These are phyloP conservation scores for Coemansia interrupta DNA, from an alignment of 192 early-diverging fungal genomes.

Conservation along the genomic window DNA sequence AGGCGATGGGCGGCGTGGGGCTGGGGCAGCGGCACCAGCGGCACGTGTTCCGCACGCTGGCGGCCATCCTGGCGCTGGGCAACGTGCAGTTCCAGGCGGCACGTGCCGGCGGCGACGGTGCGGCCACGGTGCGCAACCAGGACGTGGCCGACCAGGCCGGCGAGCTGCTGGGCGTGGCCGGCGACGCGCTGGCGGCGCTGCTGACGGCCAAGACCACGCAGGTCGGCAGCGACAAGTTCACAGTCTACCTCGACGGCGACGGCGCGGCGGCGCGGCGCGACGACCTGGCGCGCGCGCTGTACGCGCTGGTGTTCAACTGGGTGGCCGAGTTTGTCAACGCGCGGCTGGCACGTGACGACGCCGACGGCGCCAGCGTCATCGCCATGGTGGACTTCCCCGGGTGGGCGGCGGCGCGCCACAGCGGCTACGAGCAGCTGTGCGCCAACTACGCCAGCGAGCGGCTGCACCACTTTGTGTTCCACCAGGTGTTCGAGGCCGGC, in stretches of 20 bases:
- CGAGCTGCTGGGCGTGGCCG: conserved; percentile 75
- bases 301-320: conserved; percentile 84
- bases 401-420: conserved; percentile 53
- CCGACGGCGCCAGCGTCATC: conserved; percentile 64
- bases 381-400: conserved; percentile 86
- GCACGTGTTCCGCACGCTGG: conserved; percentile 80
- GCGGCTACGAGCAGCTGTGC: conserved; percentile 62
- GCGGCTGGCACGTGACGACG: conserved; percentile 67
- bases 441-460: conserved; percentile 89
- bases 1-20: conserved; percentile 81
- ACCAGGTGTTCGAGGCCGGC: conserved; percentile 69
- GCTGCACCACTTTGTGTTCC: conserved; percentile 70
- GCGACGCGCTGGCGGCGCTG: conserved; percentile 66
- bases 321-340: conserved; percentile 80
- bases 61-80: conserved; percentile 82
- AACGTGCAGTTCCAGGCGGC: conserved; percentile 82
- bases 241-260: conserved; percentile 72
- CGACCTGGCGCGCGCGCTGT: conserved; percentile 68
- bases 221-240: conserved; percentile 78
- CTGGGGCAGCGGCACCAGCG: conserved; percentile 76
- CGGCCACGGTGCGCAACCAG: conserved; percentile 71
- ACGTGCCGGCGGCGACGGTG: conserved; percentile 68
- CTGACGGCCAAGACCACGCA: conserved; percentile 80
- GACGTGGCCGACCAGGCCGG: conserved; percentile 75
- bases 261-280: conserved; percentile 70